Evolutionary conservation across 306 rosid species (phyloP), one percentile per base, ranked within the genome.

Genomic region (Astragalus membranaceus): DNA sequence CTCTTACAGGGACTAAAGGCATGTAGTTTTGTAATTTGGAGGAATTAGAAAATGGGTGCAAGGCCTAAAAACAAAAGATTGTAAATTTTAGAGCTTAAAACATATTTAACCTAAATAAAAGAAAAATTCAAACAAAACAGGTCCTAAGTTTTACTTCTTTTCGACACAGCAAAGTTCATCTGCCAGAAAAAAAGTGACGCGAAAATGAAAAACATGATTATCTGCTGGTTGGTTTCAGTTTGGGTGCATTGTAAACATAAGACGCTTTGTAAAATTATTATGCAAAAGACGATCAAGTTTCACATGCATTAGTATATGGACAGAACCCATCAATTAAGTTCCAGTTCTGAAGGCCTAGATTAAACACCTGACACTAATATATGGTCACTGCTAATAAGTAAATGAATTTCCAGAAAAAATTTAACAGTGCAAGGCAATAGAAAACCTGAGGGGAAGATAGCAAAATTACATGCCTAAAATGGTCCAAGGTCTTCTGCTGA

Each of bases 361-460:
- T 4, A 48, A 12, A 61, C 5, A 6, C 10, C 32, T 10, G 20
- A 39, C 56, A 44, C 9, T 17, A 61, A 64, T 63, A 39, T 4
- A 62, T 11, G 41, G 8, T 50, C 29, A 53, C 26, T 55, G 15
- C 65, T 44, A 54, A 53, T 54, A 51, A 44, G 43, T 55, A 75
- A 32, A 46, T 33, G 43, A 30, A 35, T 64, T 48, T 48, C 46
- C 1, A 13, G 1, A 37, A 35, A 46, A 35, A 36, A 10, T 57
- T 55, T 5, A 73, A 42, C 52, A 58, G 73, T 53, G 62, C 0
- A 59, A 35, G 51, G 53, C 49, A 52, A 64, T 73, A 15, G 62
- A 48, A 69, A 82, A 91, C 96, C 93, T 91, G 96, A 10, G 96
- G 96, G 51, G 97, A 91, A 70, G 97, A 88, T 10, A 88, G 50